These are phyloP conservation scores for Clonostachys solani DNA, from an alignment of 2,329 filamentous ascomycete species.

Conservation along the genomic window DNA sequence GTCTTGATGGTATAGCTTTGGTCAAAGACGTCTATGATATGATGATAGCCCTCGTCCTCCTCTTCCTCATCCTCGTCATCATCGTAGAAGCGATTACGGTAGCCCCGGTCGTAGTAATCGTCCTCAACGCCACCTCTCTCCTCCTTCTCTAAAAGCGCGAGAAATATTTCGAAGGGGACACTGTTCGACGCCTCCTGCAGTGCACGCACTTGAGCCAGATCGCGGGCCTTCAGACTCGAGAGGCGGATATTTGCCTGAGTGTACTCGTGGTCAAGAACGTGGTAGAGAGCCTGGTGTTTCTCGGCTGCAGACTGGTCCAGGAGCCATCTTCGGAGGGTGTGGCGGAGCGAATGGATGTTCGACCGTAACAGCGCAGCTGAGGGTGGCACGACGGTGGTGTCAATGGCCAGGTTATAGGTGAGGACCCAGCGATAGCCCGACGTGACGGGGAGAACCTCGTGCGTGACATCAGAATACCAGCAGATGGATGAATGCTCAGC, in stretches of 20 bases:
- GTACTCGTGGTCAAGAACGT: constrained; percentile 26
- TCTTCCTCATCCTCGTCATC: constrained; percentile 4
- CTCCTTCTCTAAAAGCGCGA: constrained; percentile 18
- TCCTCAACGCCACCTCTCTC: constrained; percentile 14
- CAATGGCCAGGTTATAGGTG: constrained; percentile 42
- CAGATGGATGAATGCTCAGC: constrained; percentile 11
- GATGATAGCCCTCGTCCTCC: constrained; percentile 5
- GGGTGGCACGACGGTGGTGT: background rate
- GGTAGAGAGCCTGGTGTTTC: constrained; percentile 13
- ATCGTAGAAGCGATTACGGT: background rate
- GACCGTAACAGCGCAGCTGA: background rate
- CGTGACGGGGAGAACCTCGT: constrained; percentile 42
- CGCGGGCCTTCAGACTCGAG: constrained; percentile 15
- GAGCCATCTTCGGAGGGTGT: constrained; percentile 18
- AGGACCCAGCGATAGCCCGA: constrained; percentile 45
- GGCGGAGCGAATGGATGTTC: constrained; percentile 5
- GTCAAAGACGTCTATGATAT: constrained; percentile 7
- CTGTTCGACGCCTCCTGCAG: constrained; percentile 15
- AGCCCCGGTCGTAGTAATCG: background rate
- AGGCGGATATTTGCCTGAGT: constrained; percentile 22
- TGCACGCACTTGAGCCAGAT: constrained; percentile 14
- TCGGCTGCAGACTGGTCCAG: background rate
- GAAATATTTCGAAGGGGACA: constrained; percentile 21
- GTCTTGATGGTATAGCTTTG: constrained; percentile 8
- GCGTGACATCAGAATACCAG: constrained; percentile 48